Evolutionary conservation across 129 eudicot species (phyloP).

Genomic region (Oenanthe sinensis): DNA sequence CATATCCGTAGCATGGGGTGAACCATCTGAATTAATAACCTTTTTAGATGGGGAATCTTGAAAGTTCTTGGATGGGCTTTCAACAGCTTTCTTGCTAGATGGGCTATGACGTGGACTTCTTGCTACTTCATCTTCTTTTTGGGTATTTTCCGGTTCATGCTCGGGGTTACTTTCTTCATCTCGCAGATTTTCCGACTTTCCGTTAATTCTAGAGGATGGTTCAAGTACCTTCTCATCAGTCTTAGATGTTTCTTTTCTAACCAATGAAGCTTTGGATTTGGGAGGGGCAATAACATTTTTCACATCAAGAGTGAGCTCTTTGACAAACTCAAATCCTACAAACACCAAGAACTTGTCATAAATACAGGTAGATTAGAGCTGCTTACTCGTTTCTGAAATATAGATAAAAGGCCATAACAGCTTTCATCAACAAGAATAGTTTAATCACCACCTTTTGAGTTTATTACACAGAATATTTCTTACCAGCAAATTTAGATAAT

Average conservation of each 20-base stretch:
- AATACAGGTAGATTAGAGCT: not conserved
- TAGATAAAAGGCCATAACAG: not conserved
- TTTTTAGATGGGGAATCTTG: constrained; percentile 25
- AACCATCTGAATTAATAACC: constrained; percentile 35
- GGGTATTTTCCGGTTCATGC: constrained; percentile 18
- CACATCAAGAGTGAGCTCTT: constrained; percentile 84
- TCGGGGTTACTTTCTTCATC: constrained; percentile 20
- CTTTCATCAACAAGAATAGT: not conserved
- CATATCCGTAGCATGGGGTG: constrained; percentile 48
- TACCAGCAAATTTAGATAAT: not conserved
- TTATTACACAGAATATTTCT: not conserved
- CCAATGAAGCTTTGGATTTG: constrained; percentile 40
- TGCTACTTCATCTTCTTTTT: constrained; percentile 21
- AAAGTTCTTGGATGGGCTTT: constrained; percentile 45
- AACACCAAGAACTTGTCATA: constrained; percentile 9
- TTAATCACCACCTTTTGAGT: not conserved
- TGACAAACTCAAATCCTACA: constrained; percentile 63
- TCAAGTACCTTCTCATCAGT: constrained; percentile 19
- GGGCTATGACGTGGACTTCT: constrained; percentile 66
- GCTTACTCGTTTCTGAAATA: not conserved
- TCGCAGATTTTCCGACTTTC: constrained; percentile 26
- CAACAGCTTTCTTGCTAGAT: constrained; percentile 34
- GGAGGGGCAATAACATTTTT: constrained; percentile 79
- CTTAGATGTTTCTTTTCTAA: constrained; percentile 29
- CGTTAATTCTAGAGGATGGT: constrained; percentile 35